Evolutionary conservation across 371 early-diverging fungal species (phyloP).

Genomic region (Actinomortierella wolfii): DNA sequence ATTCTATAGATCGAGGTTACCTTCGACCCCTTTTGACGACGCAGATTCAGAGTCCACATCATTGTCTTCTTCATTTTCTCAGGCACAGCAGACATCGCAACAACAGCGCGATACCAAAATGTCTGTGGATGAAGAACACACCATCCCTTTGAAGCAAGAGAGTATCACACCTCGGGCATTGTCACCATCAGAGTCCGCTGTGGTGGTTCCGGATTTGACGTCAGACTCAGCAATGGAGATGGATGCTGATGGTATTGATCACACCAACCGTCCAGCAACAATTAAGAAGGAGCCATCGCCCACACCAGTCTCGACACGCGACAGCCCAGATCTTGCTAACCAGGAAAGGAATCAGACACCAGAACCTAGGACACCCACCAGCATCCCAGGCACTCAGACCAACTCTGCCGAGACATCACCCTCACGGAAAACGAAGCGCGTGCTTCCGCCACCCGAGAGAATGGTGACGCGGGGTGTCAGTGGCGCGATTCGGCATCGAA

Average conservation of each 20-base stretch:
- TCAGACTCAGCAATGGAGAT: slow-evolving; percentile 36
- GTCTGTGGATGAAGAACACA: slow-evolving; percentile 20
- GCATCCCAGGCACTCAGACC: slow-evolving; percentile 28
- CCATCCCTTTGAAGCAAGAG: slow-evolving; percentile 24
- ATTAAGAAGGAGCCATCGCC: slow-evolving; percentile 32
- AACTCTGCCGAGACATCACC: slow-evolving; percentile 45
- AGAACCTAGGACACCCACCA: slow-evolving; percentile 43
- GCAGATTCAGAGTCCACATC: no score
- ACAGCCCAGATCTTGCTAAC: background rate
- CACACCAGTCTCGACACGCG: slow-evolving; percentile 23
- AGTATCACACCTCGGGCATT: slow-evolving; percentile 35
- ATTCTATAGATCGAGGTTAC: no score
- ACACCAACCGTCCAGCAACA: background rate
- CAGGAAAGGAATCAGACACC: slow-evolving; percentile 34
- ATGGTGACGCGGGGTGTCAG: slow-evolving; percentile 78
- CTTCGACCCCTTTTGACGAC: no score
- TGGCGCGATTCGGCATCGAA: slow-evolving; percentile 66
- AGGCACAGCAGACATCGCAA: no score
- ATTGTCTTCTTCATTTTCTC: no score
- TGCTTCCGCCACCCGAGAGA: slow-evolving; percentile 66
- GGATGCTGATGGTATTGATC: slow-evolving; percentile 16
- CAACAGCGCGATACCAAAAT: no score
- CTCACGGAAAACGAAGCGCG: slow-evolving; percentile 46
- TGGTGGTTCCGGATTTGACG: slow-evolving; percentile 38
- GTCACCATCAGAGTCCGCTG: slow-evolving; percentile 42